Conservation (phyloP, 2,329 filamentous ascomycete genomes). For the Trichoderma sp. region DNA sequence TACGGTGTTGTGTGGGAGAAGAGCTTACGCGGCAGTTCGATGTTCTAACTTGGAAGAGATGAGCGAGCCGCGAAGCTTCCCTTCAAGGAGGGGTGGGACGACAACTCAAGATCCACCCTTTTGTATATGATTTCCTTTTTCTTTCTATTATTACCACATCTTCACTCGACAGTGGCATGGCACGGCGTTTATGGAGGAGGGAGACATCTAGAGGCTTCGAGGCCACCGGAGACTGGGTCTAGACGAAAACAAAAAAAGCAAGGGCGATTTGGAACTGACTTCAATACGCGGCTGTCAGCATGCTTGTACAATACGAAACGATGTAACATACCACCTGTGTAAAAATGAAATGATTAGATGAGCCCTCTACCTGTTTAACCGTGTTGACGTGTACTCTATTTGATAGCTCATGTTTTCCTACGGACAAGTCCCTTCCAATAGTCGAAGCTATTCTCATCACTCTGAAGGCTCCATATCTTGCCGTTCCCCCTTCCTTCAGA, state of each 20-base stretch:
- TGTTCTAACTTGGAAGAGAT: not conserved
- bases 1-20: not conserved
- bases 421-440: constrained; percentile 88
- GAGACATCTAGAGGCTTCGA: constrained; percentile 31
- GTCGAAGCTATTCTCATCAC: constrained; percentile 97
- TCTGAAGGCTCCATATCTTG: constrained; percentile 80
- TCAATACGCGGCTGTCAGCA: constrained; percentile 12
- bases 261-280: constrained; percentile 11
- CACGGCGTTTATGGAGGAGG: constrained; percentile 47
- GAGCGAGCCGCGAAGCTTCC: not conserved
- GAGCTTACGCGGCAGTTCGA: not conserved
- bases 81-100: not conserved
- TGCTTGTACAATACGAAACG: constrained; percentile 25
- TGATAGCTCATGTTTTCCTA: constrained; percentile 63
- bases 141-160: constrained; percentile 42
- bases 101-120: constrained; percentile 24
- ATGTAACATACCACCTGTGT: constrained; percentile 11
- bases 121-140: constrained; percentile 29
- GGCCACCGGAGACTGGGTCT: constrained; percentile 34
- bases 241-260: constrained; percentile 21
- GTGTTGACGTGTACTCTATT: not conserved
- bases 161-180: constrained; percentile 58
- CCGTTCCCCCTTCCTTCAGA: constrained; percentile 73
- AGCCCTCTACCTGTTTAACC: not conserved
- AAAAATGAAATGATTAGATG: constrained; percentile 17